Evolutionary conservation across 371 early-diverging fungal species (phyloP), one percentile per base, ranked within the genome.

Genomic region (Mucor plumbeus): DNA sequence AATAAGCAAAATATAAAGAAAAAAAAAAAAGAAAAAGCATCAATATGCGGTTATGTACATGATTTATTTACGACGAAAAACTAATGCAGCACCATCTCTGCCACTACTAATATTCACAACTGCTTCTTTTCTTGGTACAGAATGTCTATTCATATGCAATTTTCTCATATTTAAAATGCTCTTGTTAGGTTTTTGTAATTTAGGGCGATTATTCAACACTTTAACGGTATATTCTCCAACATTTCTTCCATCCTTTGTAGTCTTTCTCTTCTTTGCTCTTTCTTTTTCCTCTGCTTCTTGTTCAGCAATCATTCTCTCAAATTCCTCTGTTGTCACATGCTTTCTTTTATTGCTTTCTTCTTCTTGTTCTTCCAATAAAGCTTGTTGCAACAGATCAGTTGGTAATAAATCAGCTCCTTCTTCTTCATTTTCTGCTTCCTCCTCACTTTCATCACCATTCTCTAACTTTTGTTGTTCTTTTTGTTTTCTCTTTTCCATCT

Each of bases 221-320:
- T 77, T 78, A 56, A 84, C 82, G n/a, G 82, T 79, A 62, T 81
- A 84, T 69, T 81, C 82, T 34, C 84, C 84, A 7, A 80, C 79
- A 44, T 35, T 58, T 57, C 68, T 73, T 26, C 68, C 78, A 26
- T 69, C 59, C 0, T 34, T 17, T 14, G 53, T 53, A 31, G 36
- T 54, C 41, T 67, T 72, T 59, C 71, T 75, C 56, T 69, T 76
- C 41, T 67, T 75, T 8, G 62, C 47, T 33, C 67, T 55, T 33
- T 74, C 70, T 4, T 80, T 71, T 70, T 79, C 79, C 21, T 77
- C 76, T 4, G 65, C 64, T 43, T 84, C 84, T 62, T 86, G 74
- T 61, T 81, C 82, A 58, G 71, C 81, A 3, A 73, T 73, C 55
- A 80, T 77, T 26, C 72, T 79, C 50, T 86, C 86, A 63, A 84